A percentile compares a stretch with the other conserved stretches of the same genome.
phyloP scores from a whole-genome alignment of 257 asterid species.

The Avicennia marina region DNA sequence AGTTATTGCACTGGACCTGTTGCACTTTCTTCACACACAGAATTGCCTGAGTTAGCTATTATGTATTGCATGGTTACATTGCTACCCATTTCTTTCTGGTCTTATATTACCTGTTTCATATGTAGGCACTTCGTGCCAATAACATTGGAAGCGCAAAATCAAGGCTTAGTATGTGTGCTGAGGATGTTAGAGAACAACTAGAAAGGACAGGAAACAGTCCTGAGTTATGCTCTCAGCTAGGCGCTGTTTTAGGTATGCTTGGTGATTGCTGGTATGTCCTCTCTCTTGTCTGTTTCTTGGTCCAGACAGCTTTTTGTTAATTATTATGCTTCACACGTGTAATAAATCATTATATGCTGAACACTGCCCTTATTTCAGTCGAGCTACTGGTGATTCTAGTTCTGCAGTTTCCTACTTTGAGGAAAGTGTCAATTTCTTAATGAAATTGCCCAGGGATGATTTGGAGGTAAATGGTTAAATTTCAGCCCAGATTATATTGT shows the following conservation, averaged over 20 bases:
- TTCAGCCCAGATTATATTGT: slow-evolving; percentile 6
- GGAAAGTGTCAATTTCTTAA: slow-evolving; percentile 77
- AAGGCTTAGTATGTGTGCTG: slow-evolving; percentile 75
- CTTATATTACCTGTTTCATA: slow-evolving; percentile 15
- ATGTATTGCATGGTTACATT: too few species aligned
- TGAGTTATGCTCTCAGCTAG: slow-evolving; percentile 91
- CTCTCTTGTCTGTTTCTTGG: slow-evolving; percentile 8
- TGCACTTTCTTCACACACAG: background rate
- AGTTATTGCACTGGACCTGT: too few species aligned
- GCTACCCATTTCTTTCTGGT: background rate
- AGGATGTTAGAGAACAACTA: slow-evolving; percentile 83
- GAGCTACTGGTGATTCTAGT: slow-evolving; percentile 72
- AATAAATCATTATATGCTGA: background rate
- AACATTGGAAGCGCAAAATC: slow-evolving; percentile 91
- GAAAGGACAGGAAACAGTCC: slow-evolving; percentile 67
- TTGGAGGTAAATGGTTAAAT: slow-evolving; percentile 45
- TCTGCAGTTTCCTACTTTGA: slow-evolving; percentile 82
- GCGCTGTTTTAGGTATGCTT: slow-evolving; percentile 96
- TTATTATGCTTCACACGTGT: background rate
- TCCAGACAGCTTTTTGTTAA: background rate
- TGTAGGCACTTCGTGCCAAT: slow-evolving; percentile 90
- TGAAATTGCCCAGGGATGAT: slow-evolving; percentile 71
- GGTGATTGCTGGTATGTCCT: slow-evolving; percentile 91
- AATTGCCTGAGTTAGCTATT: background rate
- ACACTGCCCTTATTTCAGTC: slow-evolving; percentile 40